Conservation (phyloP, 148 eudicot genomes). For the Polygonum maritimum region DNA sequence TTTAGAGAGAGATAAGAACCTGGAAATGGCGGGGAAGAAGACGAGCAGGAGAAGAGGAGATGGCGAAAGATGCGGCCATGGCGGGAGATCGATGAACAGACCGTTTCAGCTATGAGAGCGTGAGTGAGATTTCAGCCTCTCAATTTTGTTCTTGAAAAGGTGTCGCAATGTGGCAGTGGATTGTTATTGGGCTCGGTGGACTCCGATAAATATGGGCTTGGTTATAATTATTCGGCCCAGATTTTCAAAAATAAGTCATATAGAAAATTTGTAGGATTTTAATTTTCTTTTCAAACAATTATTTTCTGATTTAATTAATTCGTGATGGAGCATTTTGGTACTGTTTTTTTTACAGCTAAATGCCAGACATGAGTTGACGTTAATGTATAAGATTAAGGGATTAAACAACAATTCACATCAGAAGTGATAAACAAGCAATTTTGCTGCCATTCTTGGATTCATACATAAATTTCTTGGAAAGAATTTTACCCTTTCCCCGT, state of each 20-base stretch:
- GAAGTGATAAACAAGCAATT: neutral
- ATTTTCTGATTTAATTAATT: too few species aligned
- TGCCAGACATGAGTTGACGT: too few species aligned
- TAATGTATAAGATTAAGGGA: too few species aligned
- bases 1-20: constrained; percentile 12
- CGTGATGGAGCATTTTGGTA: too few species aligned
- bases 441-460: neutral
- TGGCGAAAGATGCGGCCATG: constrained; percentile 33
- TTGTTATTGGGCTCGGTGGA: neutral
- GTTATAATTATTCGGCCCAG: neutral
- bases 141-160: neutral
- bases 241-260: too few species aligned
- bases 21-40: constrained; percentile 13
- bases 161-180: neutral
- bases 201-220: neutral
- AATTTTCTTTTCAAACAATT: too few species aligned
- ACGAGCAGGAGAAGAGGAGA: constrained; percentile 14
- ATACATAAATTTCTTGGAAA: neutral
- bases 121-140: constrained; percentile 5
- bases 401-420: too few species aligned
- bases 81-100: constrained; percentile 1
- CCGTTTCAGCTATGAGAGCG: neutral
- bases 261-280: too few species aligned
- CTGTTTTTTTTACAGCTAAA: too few species aligned
- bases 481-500: neutral